Conservation (phyloP, 1,139 yeast genomes). For the Geotrichum candidum region DNA sequence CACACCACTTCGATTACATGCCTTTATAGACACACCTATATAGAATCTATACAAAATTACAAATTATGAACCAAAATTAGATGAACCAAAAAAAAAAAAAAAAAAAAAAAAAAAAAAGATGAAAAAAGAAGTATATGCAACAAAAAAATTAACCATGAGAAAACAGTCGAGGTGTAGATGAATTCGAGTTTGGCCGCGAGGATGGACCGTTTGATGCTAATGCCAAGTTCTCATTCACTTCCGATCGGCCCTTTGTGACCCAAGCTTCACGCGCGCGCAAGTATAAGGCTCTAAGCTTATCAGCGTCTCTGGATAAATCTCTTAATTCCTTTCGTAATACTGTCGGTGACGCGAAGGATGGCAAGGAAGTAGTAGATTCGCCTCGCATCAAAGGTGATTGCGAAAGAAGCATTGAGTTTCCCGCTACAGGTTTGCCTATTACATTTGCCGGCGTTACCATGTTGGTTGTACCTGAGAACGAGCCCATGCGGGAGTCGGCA, state of each 20-base stretch:
- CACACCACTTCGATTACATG: neutral
- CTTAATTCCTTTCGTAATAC: slow-evolving; percentile 2
- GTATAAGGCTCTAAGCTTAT: slow-evolving; percentile 47
- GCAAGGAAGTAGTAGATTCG: neutral
- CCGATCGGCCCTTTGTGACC: slow-evolving; percentile 15
- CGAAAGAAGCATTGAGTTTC: neutral
- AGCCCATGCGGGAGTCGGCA: slow-evolving; percentile 31
- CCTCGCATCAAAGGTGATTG: neutral
- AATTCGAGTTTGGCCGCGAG: slow-evolving; percentile 1
- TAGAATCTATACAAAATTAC: neutral
- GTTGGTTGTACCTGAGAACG: slow-evolving; percentile 1
- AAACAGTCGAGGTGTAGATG: slow-evolving; percentile 12
- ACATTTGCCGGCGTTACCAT: neutral
- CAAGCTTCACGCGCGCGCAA: slow-evolving; percentile 39
- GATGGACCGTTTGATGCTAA: slow-evolving; percentile 7
- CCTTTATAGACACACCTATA: neutral
- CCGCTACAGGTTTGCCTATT: neutral
- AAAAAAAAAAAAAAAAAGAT: neutral
- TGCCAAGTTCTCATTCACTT: slow-evolving; percentile 7
- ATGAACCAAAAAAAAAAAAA: neutral
- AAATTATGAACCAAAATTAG: neutral
- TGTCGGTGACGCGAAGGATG: neutral
- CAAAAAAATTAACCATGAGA: neutral
- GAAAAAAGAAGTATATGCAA: neutral
- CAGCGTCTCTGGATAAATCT: slow-evolving; percentile 49